Evolutionary conservation across 139 green algal genomes (phyloP).

Genomic region (Pleodorina starrii): DNA sequence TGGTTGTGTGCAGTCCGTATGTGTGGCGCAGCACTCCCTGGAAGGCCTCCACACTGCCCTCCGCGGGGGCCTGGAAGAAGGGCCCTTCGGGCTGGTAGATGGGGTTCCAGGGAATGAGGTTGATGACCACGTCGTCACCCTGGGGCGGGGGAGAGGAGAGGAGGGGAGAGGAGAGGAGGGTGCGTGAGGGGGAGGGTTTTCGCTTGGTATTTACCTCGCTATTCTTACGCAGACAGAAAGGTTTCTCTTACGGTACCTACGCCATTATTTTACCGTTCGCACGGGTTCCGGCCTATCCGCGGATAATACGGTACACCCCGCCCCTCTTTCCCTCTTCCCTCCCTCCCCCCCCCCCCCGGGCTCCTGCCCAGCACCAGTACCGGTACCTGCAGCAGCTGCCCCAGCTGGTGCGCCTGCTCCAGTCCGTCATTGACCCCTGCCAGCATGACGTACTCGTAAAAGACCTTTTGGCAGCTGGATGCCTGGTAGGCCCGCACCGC

Average conservation of each 20-base stretch:
- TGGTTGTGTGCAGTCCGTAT: conserved; percentile 85
- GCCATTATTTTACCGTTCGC: too few species aligned
- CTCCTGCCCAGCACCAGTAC: too few species aligned
- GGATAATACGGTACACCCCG: too few species aligned
- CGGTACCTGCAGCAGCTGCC: conserved; percentile 70
- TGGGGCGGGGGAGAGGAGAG: not conserved
- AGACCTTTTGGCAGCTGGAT: conserved; percentile 73
- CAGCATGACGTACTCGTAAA: conserved; percentile 98
- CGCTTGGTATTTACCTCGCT: too few species aligned
- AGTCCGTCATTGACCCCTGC: conserved; percentile 85
- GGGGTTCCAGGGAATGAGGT: conserved; percentile 95
- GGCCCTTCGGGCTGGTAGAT: conserved; percentile 62
- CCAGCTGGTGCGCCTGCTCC: conserved; percentile 87
- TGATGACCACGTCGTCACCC: conserved; percentile 67
- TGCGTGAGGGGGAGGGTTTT: too few species aligned
- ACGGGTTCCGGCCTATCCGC: too few species aligned
- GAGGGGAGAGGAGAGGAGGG: not conserved
- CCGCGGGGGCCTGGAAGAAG: conserved; percentile 71
- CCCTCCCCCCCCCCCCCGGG: too few species aligned
- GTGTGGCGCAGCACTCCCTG: conserved; percentile 72
- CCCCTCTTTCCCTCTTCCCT: not conserved
- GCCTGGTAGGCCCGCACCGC: conserved; percentile 85
- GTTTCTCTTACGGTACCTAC: too few species aligned
- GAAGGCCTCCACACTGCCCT: conserved; percentile 71
- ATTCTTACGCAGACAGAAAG: too few species aligned